A percentile compares a stretch with the other conserved stretches of the same genome.
These are phyloP conservation scores for Trypanosoma congolense DNA, from an alignment of 208 protist species.

Conservation along the genomic window DNA sequence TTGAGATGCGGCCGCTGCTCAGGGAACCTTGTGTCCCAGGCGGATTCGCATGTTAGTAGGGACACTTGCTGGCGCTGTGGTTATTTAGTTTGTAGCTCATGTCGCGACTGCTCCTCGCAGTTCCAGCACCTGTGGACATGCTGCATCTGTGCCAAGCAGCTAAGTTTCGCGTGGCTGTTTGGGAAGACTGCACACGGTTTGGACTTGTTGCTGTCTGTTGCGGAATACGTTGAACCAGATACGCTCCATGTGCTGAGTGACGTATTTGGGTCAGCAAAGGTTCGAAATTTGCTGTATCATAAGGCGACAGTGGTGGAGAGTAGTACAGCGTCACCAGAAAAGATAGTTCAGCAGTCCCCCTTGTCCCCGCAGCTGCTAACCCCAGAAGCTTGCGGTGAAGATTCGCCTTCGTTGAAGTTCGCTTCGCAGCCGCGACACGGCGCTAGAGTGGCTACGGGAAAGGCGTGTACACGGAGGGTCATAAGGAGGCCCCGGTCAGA, in stretches of 20 bases:
- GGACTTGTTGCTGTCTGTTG: conserved; percentile 41
- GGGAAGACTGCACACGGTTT: conserved; percentile 44
- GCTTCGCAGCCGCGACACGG: no score
- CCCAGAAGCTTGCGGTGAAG: no score
- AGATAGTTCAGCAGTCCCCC: no score
- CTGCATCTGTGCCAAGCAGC: conserved; percentile 39
- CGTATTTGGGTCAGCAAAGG: conserved; percentile 50
- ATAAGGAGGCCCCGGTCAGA: no score
- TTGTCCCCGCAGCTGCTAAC: no score
- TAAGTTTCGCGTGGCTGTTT: conserved; percentile 65
- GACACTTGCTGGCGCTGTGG: conserved; percentile 54
- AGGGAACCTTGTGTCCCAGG: conserved; percentile 30
- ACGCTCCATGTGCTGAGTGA: conserved; percentile 51
- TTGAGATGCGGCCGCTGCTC: conserved; percentile 57
- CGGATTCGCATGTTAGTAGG: not conserved
- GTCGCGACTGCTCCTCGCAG: conserved; percentile 20
- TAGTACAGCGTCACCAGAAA: not conserved
- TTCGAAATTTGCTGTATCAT: not conserved
- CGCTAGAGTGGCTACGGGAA: no score
- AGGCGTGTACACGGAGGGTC: no score
- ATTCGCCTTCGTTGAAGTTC: no score
- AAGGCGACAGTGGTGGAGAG: not conserved
- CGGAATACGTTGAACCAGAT: conserved; percentile 69
- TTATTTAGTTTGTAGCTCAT: conserved; percentile 50
- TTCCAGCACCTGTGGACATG: conserved; percentile 35